Conservation (phyloP, 129 eudicot genomes). For the Glebionis coronaria region DNA sequence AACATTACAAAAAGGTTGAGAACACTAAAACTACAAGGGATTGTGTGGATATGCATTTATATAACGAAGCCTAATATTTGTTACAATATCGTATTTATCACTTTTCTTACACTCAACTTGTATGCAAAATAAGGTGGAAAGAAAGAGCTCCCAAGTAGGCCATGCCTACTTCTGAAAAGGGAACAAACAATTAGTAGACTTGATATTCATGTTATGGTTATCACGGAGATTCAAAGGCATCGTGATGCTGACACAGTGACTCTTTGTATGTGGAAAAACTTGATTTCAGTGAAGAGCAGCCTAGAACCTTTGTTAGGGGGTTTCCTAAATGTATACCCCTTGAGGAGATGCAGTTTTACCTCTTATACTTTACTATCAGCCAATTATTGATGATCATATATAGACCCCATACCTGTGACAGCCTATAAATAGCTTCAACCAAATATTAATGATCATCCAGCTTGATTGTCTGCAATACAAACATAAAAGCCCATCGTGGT, state of each 20-base stretch:
- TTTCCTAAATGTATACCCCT: conserved; percentile 82
- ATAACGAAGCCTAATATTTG: too few species aligned
- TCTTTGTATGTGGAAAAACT: conserved; percentile 90
- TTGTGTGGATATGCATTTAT: too few species aligned
- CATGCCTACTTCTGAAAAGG: conserved; percentile 52
- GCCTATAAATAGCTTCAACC: too few species aligned
- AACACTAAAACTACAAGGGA: conserved; percentile 70
- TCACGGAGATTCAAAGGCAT: too few species aligned
- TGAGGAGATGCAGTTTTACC: conserved; percentile 84
- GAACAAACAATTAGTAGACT: conserved; percentile 76
- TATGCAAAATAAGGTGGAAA: conserved; percentile 47
- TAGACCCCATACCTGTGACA: too few species aligned
- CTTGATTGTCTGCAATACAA: too few species aligned
- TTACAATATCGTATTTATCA: too few species aligned
- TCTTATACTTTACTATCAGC: not conserved
- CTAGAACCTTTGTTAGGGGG: conserved; percentile 93
- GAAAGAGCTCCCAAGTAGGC: conserved; percentile 45
- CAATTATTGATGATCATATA: not conserved
- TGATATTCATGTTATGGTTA: conserved; percentile 92
- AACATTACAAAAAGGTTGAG: conserved; percentile 57
- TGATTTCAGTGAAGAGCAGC: conserved; percentile 88
- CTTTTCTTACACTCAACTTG: not conserved
- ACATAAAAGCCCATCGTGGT: too few species aligned
- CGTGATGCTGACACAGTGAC: conserved; percentile 99
- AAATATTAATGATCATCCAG: too few species aligned